Conservation (phyloP, 306 rosid genomes). For the peach (Prunus persica) region Prunus_persica_NCBIv2 NC_034009.1:47399501-47400000, state of each 20-base stretch:
- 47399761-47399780: conserved; percentile 18
- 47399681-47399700: conserved; percentile 13
- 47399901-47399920: conserved; percentile 10
- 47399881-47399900: conserved; percentile 22
- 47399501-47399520: conserved; percentile 50
- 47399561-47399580: conserved; percentile 37
- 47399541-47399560: conserved; percentile 54
- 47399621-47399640: conserved; percentile 33
- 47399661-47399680: conserved; percentile 6
- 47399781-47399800: conserved; percentile 17
- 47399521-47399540: conserved; percentile 68
- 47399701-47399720: conserved; percentile 19
- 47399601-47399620: conserved; percentile 30
- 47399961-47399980: conserved; percentile 20
- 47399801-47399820: conserved; percentile 18
- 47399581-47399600: conserved; percentile 25
- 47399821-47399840: background rate
- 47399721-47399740: conserved; percentile 29
- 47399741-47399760: background rate
- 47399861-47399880: conserved; percentile 21
- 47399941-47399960: conserved; percentile 20
- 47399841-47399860: background rate
- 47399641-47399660: conserved; percentile 33
- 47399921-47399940: conserved; percentile 13
- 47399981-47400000: conserved; percentile 19